phyloP scores from a whole-genome alignment of 140 eudicot species.

The Bidens hawaiensis region DNA sequence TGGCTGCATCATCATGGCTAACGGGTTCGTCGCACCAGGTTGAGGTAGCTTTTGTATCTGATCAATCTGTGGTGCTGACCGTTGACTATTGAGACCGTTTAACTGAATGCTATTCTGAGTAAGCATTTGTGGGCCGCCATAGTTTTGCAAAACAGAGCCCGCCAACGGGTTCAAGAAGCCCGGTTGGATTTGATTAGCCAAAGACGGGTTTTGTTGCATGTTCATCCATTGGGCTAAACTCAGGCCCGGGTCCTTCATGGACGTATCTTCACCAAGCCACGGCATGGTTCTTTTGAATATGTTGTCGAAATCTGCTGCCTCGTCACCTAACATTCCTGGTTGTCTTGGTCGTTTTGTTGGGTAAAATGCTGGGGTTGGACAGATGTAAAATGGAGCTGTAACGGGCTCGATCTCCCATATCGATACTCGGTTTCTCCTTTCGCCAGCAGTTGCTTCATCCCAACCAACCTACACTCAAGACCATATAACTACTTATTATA shows the following conservation, averaged over 20 bases:
- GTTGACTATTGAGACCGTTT: slow-evolving; percentile 34
- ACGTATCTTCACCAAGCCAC: slow-evolving; percentile 84
- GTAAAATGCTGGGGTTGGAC: slow-evolving; percentile 82
- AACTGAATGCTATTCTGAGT: slow-evolving; percentile 63
- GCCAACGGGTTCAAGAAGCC: slow-evolving; percentile 54
- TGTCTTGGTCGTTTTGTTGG: slow-evolving; percentile 80
- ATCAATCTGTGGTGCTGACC: slow-evolving; percentile 48
- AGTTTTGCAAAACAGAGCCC: slow-evolving; percentile 57
- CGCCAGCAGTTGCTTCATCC: slow-evolving; percentile 99
- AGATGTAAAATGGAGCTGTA: slow-evolving; percentile 89
- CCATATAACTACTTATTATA: slow-evolving; percentile 1
- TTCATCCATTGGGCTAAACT: slow-evolving; percentile 98
- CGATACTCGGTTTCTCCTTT: slow-evolving; percentile 89
- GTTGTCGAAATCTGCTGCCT: slow-evolving; percentile 60
- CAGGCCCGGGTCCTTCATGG: slow-evolving; percentile 75
- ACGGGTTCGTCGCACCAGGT: slow-evolving; percentile 40
- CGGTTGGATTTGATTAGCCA: slow-evolving; percentile 64
- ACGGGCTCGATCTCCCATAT: slow-evolving; percentile 98
- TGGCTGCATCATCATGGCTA: slow-evolving; percentile 63
- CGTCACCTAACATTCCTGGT: slow-evolving; percentile 84
- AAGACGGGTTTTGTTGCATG: slow-evolving; percentile 77
- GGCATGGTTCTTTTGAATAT: slow-evolving; percentile 82
- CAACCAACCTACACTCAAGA: slow-evolving; percentile 81
- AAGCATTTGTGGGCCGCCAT: slow-evolving; percentile 51
- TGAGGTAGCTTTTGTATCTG: slow-evolving; percentile 65